Evolutionary conservation across 179 eudicot genomes (phyloP).

Genomic region (Corrigiola litoralis): DNA sequence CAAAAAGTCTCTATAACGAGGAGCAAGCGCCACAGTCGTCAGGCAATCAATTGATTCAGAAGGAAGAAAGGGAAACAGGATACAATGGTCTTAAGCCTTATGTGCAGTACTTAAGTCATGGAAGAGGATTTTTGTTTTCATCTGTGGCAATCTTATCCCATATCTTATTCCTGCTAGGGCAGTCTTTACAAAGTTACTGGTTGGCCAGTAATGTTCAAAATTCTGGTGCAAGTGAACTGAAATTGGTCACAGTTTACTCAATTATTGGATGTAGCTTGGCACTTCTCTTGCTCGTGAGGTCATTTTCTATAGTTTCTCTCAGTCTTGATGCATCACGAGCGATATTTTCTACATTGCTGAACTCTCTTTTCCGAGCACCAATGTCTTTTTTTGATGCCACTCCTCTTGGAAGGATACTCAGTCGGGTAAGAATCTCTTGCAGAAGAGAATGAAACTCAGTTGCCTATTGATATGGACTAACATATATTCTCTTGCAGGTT

Average conservation of each 20-base stretch:
- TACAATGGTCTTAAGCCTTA: constrained; percentile 63
- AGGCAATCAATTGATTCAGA: constrained; percentile 52
- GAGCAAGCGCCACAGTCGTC: constrained; percentile 17
- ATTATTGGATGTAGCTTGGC: constrained; percentile 39
- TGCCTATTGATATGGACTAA: not conserved
- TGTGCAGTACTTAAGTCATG: constrained; percentile 43
- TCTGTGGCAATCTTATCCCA: constrained; percentile 36
- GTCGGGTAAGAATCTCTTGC: constrained; percentile 49
- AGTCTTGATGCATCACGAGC: constrained; percentile 59
- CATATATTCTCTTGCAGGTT: constrained; percentile 36
- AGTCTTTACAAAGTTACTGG: constrained; percentile 59
- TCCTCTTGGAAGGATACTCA: constrained; percentile 63
- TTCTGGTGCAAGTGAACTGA: constrained; percentile 35
- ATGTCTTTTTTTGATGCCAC: constrained; percentile 69
- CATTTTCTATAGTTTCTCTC: constrained; percentile 33
- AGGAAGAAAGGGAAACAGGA: constrained; percentile 68
- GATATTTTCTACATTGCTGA: constrained; percentile 48
- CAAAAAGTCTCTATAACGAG: constrained; percentile 12
- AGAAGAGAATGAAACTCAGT: not conserved
- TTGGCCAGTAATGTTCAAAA: constrained; percentile 68
- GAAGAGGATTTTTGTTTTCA: constrained; percentile 47
- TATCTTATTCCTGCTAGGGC: constrained; percentile 35
- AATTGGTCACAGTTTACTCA: constrained; percentile 55
- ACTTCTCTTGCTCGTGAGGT: constrained; percentile 34
- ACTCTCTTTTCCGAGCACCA: constrained; percentile 69